These are phyloP conservation scores for Tulasnella sp. DNA, from an alignment of 768 basidiomycete genomes.

Conservation along the genomic window DNA sequence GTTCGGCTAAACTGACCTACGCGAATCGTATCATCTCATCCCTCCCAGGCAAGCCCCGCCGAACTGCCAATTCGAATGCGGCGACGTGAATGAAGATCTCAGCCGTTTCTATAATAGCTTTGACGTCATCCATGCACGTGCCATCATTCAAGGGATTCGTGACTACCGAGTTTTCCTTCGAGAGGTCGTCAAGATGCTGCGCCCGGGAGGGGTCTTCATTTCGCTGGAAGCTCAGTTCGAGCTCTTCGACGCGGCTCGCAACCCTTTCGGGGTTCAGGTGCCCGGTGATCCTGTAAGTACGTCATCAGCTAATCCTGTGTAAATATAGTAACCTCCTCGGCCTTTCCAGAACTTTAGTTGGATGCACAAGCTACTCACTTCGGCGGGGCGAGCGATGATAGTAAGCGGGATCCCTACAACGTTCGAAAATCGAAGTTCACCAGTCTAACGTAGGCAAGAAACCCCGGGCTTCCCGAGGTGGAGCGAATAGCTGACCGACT, in stretches of 20 bases:
- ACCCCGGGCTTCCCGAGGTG: not conserved
- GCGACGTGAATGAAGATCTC: constrained; percentile 15
- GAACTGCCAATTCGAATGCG: constrained; percentile 26
- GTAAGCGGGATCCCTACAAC: not conserved
- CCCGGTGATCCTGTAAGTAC: constrained; percentile 8
- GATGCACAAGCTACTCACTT: not conserved
- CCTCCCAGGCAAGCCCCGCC: not conserved
- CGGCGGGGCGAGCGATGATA: not conserved
- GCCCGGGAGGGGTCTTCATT: constrained; percentile 20
- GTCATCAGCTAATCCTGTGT: not conserved
- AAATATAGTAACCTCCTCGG: not conserved
- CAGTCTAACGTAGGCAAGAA: not conserved
- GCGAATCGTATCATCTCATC: not conserved
- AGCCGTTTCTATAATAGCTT: not conserved
- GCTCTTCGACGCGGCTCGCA: not conserved
- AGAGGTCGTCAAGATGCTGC: constrained; percentile 5
- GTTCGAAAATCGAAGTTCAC: not conserved
- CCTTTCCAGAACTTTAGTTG: not conserved
- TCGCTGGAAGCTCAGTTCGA: constrained; percentile 15
- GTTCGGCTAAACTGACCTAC: not conserved
- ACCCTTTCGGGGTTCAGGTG: not conserved
- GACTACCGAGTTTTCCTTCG: constrained; percentile 6
- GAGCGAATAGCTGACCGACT: not conserved
- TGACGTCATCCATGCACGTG: constrained; percentile 19
- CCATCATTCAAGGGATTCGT: constrained; percentile 2